phyloP scores from a whole-genome alignment of 75 land plant species.

The Selaginella moellendorffii region DNA sequence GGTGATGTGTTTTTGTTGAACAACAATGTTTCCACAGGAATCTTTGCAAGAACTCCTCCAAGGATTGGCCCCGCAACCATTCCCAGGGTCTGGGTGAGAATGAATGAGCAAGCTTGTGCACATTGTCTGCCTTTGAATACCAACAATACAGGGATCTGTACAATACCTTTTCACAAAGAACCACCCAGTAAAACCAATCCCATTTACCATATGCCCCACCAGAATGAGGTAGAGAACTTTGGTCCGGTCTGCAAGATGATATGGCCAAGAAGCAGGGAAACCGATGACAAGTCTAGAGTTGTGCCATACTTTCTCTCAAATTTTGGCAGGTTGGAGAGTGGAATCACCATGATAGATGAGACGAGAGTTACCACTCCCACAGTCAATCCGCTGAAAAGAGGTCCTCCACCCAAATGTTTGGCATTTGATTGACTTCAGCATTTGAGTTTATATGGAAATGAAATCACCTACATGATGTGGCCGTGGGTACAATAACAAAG shows the following conservation, averaged over 20 bases:
- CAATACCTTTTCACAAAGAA: slow-evolving; percentile 8
- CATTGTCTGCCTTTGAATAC: neutral
- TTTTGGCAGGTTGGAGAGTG: neutral
- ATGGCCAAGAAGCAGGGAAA: neutral
- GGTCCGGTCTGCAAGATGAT: neutral
- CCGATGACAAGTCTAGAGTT: neutral
- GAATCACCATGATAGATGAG: neutral
- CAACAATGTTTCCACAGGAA: neutral
- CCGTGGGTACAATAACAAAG: slow-evolving; percentile 4
- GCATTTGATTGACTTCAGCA: neutral
- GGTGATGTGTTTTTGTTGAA: neutral
- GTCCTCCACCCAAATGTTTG: neutral
- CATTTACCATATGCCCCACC: neutral
- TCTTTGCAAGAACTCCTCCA: neutral
- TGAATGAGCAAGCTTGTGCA: slow-evolving; percentile 6
- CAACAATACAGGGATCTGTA: neutral
- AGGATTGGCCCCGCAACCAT: slow-evolving; percentile 4
- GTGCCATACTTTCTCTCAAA: neutral
- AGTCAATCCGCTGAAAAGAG: slow-evolving; percentile 5
- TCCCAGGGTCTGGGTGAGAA: slow-evolving; percentile 3
- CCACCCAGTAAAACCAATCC: slow-evolving; percentile 9
- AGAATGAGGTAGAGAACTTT: neutral
- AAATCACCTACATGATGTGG: slow-evolving; percentile 1
- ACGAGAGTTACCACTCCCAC: neutral
- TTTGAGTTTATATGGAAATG: neutral